Conservation (phyloP, 495 filamentous ascomycete species). For the Aspergillus sclerotiicarbonarius region DNA sequence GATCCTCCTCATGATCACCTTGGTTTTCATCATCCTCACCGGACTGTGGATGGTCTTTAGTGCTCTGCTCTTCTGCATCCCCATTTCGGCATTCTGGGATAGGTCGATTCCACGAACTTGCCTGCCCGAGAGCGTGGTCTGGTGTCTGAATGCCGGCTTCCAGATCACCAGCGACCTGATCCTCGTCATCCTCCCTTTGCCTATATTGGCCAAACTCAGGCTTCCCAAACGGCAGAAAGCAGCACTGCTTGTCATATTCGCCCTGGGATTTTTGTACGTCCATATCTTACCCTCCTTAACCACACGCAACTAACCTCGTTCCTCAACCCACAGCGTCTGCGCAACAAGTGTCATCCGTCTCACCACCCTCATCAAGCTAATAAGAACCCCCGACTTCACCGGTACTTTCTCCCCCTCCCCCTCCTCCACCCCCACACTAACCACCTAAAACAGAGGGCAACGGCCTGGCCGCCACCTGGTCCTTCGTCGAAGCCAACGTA, state of each 20-base stretch:
- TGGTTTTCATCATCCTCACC: constrained; percentile 31
- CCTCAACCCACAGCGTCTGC: constrained; percentile 32
- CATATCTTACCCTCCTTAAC: not conserved
- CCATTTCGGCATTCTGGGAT: constrained; percentile 32
- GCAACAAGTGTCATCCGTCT: constrained; percentile 37
- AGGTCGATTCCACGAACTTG: constrained; percentile 18
- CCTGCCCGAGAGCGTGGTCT: constrained; percentile 31
- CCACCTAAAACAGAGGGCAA: constrained; percentile 32
- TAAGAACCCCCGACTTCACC: constrained; percentile 17
- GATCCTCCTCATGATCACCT: constrained; percentile 26
- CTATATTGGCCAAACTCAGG: constrained; percentile 35
- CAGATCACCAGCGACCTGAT: constrained; percentile 48
- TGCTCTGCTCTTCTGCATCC: constrained; percentile 40
- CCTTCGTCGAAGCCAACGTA: constrained; percentile 75
- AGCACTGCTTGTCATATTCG: constrained; percentile 43
- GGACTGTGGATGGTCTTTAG: constrained; percentile 40
- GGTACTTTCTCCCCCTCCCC: constrained; percentile 17
- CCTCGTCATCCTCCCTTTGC: constrained; percentile 49
- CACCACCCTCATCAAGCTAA: constrained; percentile 14
- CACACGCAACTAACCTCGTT: not conserved
- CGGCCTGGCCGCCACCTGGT: constrained; percentile 62
- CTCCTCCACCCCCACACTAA: constrained; percentile 7
- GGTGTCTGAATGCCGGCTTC: constrained; percentile 43
- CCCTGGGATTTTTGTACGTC: constrained; percentile 50
- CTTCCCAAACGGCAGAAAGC: constrained; percentile 41